phyloP scores from a whole-genome alignment of 192 early-diverging fungal species.

The Phlyctochytrium planicorne region DNA sequence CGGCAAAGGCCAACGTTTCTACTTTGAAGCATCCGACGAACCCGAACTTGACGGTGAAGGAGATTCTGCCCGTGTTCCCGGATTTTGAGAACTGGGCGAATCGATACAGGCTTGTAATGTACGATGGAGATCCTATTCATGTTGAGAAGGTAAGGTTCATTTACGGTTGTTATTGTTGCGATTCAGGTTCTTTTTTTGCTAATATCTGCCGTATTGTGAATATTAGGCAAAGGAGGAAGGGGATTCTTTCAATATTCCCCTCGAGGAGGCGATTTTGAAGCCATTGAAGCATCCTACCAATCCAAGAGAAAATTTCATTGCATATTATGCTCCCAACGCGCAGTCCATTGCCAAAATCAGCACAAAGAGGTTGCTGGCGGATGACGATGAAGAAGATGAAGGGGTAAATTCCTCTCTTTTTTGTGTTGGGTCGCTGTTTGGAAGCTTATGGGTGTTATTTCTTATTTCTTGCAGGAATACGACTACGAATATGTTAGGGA shows the following conservation, averaged over 20 bases:
- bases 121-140: constrained; percentile 31
- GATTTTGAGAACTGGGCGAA: constrained; percentile 30
- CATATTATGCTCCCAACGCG: constrained; percentile 12
- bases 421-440: background rate
- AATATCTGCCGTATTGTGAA: background rate
- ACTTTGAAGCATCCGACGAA: constrained; percentile 33
- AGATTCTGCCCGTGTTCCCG: constrained; percentile 38
- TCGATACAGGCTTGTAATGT: constrained; percentile 23
- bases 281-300: background rate
- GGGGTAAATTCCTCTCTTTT: background rate
- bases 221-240: background rate
- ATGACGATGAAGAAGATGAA: constrained; percentile 25
- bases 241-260: background rate
- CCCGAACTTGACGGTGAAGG: constrained; percentile 24
- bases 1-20: constrained; percentile 12
- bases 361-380: constrained; percentile 16
- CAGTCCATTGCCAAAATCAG: constrained; percentile 1
- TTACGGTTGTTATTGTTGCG: background rate
- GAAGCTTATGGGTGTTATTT: background rate
- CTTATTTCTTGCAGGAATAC: background rate
- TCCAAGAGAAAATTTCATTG: background rate
- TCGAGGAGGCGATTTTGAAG: constrained; percentile 10
- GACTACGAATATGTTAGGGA: constrained; percentile 18
- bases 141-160: background rate
- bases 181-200: background rate